These are phyloP conservation scores for Mycena filopes DNA, from an alignment of 768 basidiomycete species.

Conservation along the genomic window DNA sequence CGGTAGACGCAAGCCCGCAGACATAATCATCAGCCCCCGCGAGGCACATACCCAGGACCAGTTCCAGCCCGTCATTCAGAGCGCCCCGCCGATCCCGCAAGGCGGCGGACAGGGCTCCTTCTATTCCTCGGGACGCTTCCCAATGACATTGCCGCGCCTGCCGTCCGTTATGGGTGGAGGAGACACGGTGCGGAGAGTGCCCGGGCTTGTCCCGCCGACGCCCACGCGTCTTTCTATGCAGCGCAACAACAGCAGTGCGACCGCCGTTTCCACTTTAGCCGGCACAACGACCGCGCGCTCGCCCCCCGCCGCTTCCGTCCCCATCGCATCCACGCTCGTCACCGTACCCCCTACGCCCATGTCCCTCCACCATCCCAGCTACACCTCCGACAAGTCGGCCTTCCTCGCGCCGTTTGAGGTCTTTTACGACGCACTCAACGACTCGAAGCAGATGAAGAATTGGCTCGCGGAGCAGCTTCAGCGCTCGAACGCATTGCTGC, in stretches of 20 bases:
- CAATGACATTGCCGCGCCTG: constrained; percentile 76
- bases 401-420: constrained; percentile 86
- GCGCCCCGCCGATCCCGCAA: constrained; percentile 76
- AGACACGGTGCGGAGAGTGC: constrained; percentile 59
- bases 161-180: constrained; percentile 59
- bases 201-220: constrained; percentile 75
- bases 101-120: constrained; percentile 53
- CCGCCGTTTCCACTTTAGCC: constrained; percentile 19
- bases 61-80: constrained; percentile 76
- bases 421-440: constrained; percentile 88
- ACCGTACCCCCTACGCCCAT: constrained; percentile 80
- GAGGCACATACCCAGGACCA: constrained; percentile 64
- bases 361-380: constrained; percentile 69
- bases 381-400: constrained; percentile 73
- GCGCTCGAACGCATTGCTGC: constrained; percentile 66
- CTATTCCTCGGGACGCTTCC: constrained; percentile 56
- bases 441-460: constrained; percentile 79
- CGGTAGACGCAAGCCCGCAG: constrained; percentile 80
- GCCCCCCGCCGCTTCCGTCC: constrained; percentile 68
- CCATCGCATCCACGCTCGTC: constrained; percentile 73
- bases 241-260: constrained; percentile 39
- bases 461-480: constrained; percentile 82
- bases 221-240: constrained; percentile 71
- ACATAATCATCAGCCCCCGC: constrained; percentile 80
- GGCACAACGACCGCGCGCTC: constrained; percentile 46